These are phyloP conservation scores for Torulaspora pretoriensis DNA, from an alignment of 1,139 yeast genomes.

Conservation along the genomic window DNA sequence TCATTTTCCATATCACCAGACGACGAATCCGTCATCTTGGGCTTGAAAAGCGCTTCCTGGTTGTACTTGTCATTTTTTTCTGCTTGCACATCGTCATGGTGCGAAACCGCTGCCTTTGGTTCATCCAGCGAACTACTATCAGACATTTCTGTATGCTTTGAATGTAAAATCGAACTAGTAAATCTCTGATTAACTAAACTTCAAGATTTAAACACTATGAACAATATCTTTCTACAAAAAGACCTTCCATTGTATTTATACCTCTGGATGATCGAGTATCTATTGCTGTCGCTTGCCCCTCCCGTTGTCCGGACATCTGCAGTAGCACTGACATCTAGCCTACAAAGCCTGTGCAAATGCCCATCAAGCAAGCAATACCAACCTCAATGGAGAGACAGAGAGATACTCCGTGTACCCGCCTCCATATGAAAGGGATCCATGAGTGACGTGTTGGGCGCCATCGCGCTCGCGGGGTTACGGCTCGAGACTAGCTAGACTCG, in stretches of 20 bases:
- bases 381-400: too few relatives aligned
- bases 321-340: neutral
- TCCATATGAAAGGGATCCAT: too few relatives aligned
- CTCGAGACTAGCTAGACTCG: neutral
- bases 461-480: neutral
- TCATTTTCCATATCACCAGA: conserved; percentile 10
- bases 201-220: too few relatives aligned
- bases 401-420: neutral
- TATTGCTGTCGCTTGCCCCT: neutral
- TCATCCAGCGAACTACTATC: conserved; percentile 6
- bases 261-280: neutral
- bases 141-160: neutral
- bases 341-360: neutral
- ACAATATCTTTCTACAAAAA: neutral
- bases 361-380: neutral
- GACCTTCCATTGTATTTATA: neutral
- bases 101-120: conserved; percentile 4
- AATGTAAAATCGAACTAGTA: neutral
- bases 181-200: too few relatives aligned
- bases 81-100: neutral
- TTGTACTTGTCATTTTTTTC: neutral
- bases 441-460: neutral
- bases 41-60: conserved; percentile 9
- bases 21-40: conserved; percentile 6
- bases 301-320: neutral